Base-by-base conservation (phyloP, 2,329 filamentous ascomycete species). In the Talaromyces rugulosus region DNA sequence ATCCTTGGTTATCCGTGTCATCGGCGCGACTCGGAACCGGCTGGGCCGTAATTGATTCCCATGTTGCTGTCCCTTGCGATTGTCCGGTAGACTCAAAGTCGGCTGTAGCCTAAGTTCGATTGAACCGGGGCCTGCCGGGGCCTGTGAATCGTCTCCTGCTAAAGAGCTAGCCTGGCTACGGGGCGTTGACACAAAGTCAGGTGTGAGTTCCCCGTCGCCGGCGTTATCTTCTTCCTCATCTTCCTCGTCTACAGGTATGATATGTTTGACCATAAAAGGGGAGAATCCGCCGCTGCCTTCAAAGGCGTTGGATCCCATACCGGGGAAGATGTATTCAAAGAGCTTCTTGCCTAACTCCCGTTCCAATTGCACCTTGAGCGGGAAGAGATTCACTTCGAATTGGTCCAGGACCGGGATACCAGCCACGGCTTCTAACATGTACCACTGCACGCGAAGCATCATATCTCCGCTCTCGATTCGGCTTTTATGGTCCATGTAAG, bases 251-350 rank as follows among this genome's bases (percentile, higher is more conserved):
- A 80, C 78, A 3, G 73, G 72, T 11, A 81, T 69, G 65, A 86
- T 80, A 44, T 81, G 78, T 73, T 77, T 76, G 72, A 83, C 79
- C 74, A 81, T 77, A 63, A 83, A 79, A 34, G 82, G 81, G 16
- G 81, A 82, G 66, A 82, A 82, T 3, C 77, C 77, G 16, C 78
- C 78, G 18, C 78, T 77, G 58, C 73, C 75, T 63, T 82, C 81
- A 59, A 80, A 81, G 1, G 77, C 79, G 65, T 77, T 72, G 75
- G 84, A 77, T 74, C 88, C 88, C 67, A 91, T 86, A 11, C 90
- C 91, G 0, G 95, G 96, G 80, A 99, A 99, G 68, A 99, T 92
- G 76, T 99, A 99, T 77, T 97, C 93, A 68, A 99, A 96, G 1
- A 99, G 81, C 67, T 89, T 92, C 78, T 96, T 94, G 52, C 93